Base-by-base conservation (phyloP, 345 rosid genomes). In the Linum trigynum region DNA sequence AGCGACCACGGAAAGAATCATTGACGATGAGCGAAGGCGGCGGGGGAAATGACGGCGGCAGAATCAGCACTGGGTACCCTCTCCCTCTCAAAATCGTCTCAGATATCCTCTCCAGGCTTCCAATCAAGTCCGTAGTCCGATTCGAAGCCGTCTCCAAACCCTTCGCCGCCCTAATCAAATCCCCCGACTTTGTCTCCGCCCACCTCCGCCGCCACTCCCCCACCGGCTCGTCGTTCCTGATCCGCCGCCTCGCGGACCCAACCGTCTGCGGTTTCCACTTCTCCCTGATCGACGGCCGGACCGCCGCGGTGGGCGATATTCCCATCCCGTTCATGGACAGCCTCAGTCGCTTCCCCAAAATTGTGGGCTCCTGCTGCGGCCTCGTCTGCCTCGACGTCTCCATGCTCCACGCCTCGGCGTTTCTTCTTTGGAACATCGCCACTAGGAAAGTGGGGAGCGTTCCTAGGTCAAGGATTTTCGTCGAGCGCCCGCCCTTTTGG, bases 371-470 rank as follows among this genome's bases (percentile, higher is more conserved):
- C 37, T 65, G 68, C 17, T 45, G 69, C 39, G 85, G 85, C 12
- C 67, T 81, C 23, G 40, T 78, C 55, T 81, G 82, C 45, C 70
- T 81, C 55, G 82, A 78, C 38, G 32, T 74, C 56, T 78, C 85
- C 0, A 70, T 71, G 6, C 66, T 65, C 38, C 65, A 62, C 55
- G 71, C 61, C 14, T 48, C 38, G 1, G 73, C 39, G 36, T 73
- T 81, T 56, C 57, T 69, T 4, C 48, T 81, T 1, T 81, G 85
- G 85, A 81, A 81, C 43, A 53, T 70, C 3, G 61, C 60, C 0
- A 71, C 73, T 8, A 57, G 36, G 23, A 55, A 69, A 23, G 69
- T 23, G n/a, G 32, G 16, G 58, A 16, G 35, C 15, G 66, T 81
- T 15, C 77, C 77, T 6, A 3, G 17, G 0, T 79, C 84, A 3